These are phyloP conservation scores for Silybum marianum DNA, from an alignment of 129 eudicot genomes.

Conservation along the genomic window DNA sequence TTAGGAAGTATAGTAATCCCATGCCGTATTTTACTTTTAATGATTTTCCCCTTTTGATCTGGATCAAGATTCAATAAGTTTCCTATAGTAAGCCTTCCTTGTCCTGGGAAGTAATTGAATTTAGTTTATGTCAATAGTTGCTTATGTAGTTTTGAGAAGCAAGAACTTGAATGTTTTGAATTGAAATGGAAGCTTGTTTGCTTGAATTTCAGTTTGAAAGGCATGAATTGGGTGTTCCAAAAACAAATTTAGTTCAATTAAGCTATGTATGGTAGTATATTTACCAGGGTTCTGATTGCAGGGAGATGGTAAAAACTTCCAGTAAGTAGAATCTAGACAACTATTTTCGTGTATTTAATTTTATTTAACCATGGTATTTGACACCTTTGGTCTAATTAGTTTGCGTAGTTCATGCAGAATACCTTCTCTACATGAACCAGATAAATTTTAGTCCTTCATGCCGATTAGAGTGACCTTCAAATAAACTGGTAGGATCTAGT, in stretches of 20 bases:
- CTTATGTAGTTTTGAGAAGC: not conserved
- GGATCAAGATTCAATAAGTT: not conserved
- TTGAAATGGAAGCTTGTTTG: not conserved
- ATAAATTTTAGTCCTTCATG: not conserved
- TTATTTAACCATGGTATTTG: not conserved
- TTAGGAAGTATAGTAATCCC: not conserved
- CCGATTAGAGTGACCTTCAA: not conserved
- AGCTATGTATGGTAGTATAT: not conserved
- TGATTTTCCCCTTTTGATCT: conserved; percentile 1
- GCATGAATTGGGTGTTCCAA: not conserved
- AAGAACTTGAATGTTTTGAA: conserved; percentile 1
- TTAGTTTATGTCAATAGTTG: not conserved
- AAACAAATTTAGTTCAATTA: not conserved
- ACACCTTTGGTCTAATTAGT: not conserved
- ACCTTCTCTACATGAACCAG: not conserved
- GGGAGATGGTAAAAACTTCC: not conserved
- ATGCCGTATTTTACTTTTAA: not conserved
- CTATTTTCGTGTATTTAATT: not conserved
- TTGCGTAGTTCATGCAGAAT: not conserved
- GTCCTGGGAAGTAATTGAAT: not conserved
- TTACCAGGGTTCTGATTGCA: not conserved
- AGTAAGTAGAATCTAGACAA: not conserved
- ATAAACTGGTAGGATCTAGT: not conserved
- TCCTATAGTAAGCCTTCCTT: not conserved
- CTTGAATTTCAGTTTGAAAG: conserved; percentile 7